Base-by-base conservation (phyloP, 2,329 filamentous ascomycete genomes). In the Penicillium psychrosexuale region DNA sequence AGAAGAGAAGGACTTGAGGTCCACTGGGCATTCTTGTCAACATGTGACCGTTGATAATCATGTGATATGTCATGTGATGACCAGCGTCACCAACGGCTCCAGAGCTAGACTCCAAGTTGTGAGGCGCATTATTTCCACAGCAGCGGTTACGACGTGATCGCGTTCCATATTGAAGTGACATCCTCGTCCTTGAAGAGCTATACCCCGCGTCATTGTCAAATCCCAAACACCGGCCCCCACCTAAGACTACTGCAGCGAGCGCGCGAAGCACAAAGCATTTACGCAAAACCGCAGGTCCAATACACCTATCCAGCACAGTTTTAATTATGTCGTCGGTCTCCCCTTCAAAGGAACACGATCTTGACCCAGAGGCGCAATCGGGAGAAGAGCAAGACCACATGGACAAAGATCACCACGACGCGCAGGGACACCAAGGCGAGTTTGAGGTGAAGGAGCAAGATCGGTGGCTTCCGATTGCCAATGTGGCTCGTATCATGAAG, bases 361-460 rank as follows among this genome's bases (percentile, higher is more conserved):
- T 91, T 82, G 93, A 97, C 83, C 89, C 88, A 83, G 87, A 85
- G 84, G 88, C 84, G 84, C 90, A 91, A 82, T 95, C 91, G 82
- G 91, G 94, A 80, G 90, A 95, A 81, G 80, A 83, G 73, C 90
- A 94, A 82, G 87, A 87, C 82, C 88, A 88, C 84, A 94, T 95
- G 89, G 91, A 95, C 71, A 80, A 80, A 66, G 76, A 78, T 55
- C 73, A 77, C 55, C 75, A 76, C 80, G 89, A 91, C 76, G 82
- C 82, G 75, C 83, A 83, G 76, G 87, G 84, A 75, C 82, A 55
- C 40, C 52, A 89, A 77, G 86, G 91, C 78, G 93, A 97, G 80
- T 96, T 97, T 76, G 93, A 97, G 80, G 93, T 97, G 78, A 97
- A 97, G 83, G 94, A 99, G 79, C 94, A 99, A 79, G 94, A 99